phyloP scores from a whole-genome alignment of 2,329 filamentous ascomycete genomes.

The Phyllosticta citrichinensis region DNA sequence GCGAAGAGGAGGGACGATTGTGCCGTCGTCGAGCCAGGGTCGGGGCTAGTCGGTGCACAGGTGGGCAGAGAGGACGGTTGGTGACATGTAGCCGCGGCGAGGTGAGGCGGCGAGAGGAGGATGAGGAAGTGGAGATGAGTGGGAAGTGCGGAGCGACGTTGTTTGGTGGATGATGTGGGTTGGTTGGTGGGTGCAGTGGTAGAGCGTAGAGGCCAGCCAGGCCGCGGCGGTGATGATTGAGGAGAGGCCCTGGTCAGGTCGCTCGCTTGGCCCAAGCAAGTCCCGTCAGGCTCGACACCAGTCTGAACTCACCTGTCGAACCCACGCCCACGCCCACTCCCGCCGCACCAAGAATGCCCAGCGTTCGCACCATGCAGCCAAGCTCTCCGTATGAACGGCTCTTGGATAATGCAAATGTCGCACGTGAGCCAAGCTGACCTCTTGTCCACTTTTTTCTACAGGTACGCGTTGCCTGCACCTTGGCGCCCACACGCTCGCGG shows the following conservation, averaged over 20 bases:
- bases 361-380: not conserved
- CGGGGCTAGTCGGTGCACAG: not conserved
- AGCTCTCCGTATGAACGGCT: not conserved
- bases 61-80: not conserved
- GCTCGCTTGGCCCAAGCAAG: not conserved
- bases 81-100: not conserved
- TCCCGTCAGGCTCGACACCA: not conserved
- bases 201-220: not conserved
- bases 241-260: not conserved
- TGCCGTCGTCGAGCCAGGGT: slow-evolving; percentile 27
- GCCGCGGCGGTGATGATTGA: not conserved
- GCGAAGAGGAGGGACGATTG: slow-evolving; percentile 20
- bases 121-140: not conserved
- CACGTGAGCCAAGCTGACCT: not conserved
- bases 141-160: not conserved
- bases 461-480: not conserved
- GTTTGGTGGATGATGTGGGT: not conserved
- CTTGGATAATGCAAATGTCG: not conserved
- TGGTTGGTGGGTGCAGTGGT: not conserved
- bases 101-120: not conserved
- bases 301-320: not conserved
- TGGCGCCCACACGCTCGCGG: not conserved
- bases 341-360: not conserved
- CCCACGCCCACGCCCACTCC: not conserved
- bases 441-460: not conserved